A percentile compares a stretch with the other conserved stretches of the same genome.
phyloP scores from a whole-genome alignment of 768 basidiomycete species.

The Amanita rimosa region DNA sequence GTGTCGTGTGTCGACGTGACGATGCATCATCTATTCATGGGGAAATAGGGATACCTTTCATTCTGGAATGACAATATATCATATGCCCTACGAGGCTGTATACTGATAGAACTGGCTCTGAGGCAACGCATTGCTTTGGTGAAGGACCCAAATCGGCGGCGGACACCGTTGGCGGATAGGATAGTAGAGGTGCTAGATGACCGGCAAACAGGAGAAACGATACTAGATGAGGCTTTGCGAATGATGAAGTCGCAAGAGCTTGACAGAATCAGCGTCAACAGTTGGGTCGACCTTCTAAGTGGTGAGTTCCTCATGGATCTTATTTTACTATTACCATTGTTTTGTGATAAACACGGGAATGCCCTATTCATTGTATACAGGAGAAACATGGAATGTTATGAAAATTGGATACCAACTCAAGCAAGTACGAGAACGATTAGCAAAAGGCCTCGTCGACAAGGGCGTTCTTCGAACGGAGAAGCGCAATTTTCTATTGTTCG shows the following conservation, averaged over 20 bases:
- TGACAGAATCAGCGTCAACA: constrained; percentile 74
- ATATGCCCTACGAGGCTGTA: constrained; percentile 96
- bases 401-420: constrained; percentile 99
- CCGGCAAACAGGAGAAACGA: constrained; percentile 88
- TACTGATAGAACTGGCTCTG: constrained; percentile 94
- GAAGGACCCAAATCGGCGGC: constrained; percentile 66
- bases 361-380: constrained; percentile 26
- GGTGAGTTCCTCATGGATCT: constrained; percentile 50
- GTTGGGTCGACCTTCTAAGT: constrained; percentile 91
- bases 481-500: constrained; percentile 96
- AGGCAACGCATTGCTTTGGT: constrained; percentile 88
- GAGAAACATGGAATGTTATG: constrained; percentile 99
- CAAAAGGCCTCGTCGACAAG: constrained; percentile 96
- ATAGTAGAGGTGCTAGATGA: constrained; percentile 89
- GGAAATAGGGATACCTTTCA: constrained; percentile 69
- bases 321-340: not conserved
- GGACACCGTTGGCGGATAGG: constrained; percentile 69
- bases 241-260: constrained; percentile 83
- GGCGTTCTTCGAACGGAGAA: constrained; percentile 98
- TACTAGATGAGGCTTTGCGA: constrained; percentile 89
- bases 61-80: constrained; percentile 99
- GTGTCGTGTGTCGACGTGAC: constrained; percentile 5
- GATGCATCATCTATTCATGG: not conserved
- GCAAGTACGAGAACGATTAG: constrained; percentile 94
- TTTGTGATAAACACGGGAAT: not conserved